Percentiles rank a stretch among this genome's conserved stretches.
These are phyloP conservation scores for Colletotrichum spinosum DNA, from an alignment of 2,329 filamentous ascomycete species.

Conservation along the genomic window DNA sequence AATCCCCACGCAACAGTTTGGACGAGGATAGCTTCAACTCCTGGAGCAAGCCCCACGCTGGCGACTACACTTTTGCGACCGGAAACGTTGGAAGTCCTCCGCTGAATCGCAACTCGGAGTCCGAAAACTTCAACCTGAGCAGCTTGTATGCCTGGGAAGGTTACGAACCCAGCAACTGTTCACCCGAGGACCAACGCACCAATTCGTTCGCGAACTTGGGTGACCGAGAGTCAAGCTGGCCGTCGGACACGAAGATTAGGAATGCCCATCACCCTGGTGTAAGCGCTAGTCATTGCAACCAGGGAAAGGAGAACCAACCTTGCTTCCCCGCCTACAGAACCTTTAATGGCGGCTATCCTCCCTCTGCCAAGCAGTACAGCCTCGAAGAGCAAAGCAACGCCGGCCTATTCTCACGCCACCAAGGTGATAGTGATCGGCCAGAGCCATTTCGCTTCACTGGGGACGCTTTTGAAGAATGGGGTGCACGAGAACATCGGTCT, in stretches of 20 bases:
- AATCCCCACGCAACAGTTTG: not conserved
- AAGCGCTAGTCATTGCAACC: not conserved
- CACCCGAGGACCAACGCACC: not conserved
- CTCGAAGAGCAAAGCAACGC: not conserved
- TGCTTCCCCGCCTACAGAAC: not conserved
- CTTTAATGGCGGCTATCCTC: not conserved
- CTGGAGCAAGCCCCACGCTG: slow-evolving; percentile 13
- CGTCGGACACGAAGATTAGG: no score
- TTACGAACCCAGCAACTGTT: not conserved
- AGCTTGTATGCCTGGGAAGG: not conserved
- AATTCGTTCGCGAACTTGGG: not conserved
- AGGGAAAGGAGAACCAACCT: slow-evolving; percentile 28
- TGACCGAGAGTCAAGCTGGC: no score
- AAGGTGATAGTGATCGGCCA: not conserved
- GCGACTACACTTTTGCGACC: not conserved
- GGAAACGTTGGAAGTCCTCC: not conserved
- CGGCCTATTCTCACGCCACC: not conserved
- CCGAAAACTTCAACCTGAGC: not conserved
- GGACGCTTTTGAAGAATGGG: no score
- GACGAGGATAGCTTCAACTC: slow-evolving; percentile 35
- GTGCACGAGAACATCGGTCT: no score
- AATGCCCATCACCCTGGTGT: no score
- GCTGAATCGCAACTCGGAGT: not conserved
- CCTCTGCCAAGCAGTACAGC: not conserved
- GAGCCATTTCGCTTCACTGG: no score